Base-by-base conservation (phyloP, 306 rosid species). In the Mucuna pruriens region DNA sequence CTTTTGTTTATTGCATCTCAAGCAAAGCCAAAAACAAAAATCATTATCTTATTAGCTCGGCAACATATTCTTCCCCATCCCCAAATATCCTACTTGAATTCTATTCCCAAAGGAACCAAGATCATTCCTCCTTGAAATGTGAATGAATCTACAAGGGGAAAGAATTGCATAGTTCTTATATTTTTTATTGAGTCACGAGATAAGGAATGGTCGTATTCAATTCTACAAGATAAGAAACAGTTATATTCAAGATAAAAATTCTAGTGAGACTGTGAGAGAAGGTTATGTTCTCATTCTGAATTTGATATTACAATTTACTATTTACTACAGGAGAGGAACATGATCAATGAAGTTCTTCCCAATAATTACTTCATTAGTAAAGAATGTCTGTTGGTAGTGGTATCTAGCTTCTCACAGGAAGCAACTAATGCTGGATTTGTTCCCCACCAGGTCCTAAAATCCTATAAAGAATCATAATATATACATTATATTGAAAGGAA, bases 11-110 rank as follows among this genome's bases (percentile, higher is more conserved):
- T 58, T 62, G 48, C 9, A 57, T 74, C 42, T 74, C 10, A 34
- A 5, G 75, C 31, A 78, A 80, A 71, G 6, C 19, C 57, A 75
- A 33, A 67, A 54, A 55, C 73, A 45, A 69, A 69, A 86, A n/a
- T n/a, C n/a, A n/a, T n/a, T n/a, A n/a, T n/a, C 71, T 36, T 62
- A 52, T 44, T 20, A 25, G 45, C 70, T 57, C 38, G 46, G 4
- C 3, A 29, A 61, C 16, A 25, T 52, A 34, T 58, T 73, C 19
- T 20, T 75, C 23, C 58, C 10, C 64, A 34, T 74, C 58, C 20
- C 66, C 60, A 64, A 17, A 40, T 26, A 62, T 63, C 22, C 34
- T 71, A 69, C 23, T 45, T 10, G 36, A 34, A 76, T 60, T 45
- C 52, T 26, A 33, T 77, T 64, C 44, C 60, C 65, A 77, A 11